phyloP scores from a whole-genome alignment of 2,329 filamentous ascomycete genomes.

The Dendryphion nanum region DNA sequence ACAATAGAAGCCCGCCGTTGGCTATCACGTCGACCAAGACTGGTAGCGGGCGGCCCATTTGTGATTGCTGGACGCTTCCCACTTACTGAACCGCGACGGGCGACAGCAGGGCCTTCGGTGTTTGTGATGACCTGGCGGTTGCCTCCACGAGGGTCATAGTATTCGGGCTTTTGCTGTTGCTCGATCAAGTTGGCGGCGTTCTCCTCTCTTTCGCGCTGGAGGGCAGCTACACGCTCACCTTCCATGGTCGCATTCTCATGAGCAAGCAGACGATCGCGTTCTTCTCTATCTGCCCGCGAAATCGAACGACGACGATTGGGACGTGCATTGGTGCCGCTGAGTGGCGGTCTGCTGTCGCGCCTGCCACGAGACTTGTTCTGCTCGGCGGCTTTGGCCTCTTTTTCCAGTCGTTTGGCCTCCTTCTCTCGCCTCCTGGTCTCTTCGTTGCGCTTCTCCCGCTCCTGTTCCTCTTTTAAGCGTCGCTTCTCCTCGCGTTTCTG shows the following conservation, averaged over 20 bases:
- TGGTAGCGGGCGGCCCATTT: conserved; percentile 7
- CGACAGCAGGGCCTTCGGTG: conserved; percentile 7
- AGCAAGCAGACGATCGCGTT: conserved; percentile 18
- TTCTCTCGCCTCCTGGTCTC: conserved; percentile 5
- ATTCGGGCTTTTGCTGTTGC: conserved; percentile 20
- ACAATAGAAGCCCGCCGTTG: conserved; percentile 20
- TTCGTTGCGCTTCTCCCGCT: background rate
- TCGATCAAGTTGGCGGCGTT: conserved; percentile 12
- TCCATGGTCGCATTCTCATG: conserved; percentile 21
- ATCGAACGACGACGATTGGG: conserved; percentile 16
- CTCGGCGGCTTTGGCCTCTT: background rate
- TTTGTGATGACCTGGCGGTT: conserved; percentile 6
- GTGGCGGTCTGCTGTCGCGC: conserved; percentile 10
- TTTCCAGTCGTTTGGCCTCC: background rate
- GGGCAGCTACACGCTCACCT: conserved; percentile 19
- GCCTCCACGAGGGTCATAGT: conserved; percentile 24
- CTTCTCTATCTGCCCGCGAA: conserved; percentile 14
- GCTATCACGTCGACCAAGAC: conserved; percentile 15
- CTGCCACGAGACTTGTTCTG: conserved; percentile 1
- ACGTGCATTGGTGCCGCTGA: conserved; percentile 14
- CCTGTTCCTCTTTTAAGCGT: conserved; percentile 4
- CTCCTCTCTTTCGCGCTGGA: conserved; percentile 26
- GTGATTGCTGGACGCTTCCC: conserved; percentile 21
- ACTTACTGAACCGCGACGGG: conserved; percentile 16
- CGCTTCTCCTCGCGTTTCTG: conserved; percentile 4